Percentiles rank a stretch among this genome's conserved stretches.
These are phyloP conservation scores for Besnoitia besnoiti DNA, from an alignment of 169 alveolate genomes.

Conservation along the genomic window DNA sequence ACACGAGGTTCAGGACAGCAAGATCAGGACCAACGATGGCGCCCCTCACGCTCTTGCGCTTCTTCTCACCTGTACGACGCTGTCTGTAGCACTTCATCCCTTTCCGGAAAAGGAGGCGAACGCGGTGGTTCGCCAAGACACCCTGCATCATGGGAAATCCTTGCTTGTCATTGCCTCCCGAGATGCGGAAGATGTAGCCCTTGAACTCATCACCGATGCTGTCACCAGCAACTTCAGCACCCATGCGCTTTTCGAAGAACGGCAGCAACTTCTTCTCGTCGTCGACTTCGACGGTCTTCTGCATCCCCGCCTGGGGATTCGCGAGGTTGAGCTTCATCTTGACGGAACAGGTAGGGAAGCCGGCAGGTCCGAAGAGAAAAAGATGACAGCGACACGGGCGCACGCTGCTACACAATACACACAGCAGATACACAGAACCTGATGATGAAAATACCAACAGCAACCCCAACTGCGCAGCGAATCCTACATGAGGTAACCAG, in stretches of 20 bases:
- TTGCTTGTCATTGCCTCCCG: constrained; percentile 99
- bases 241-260: constrained; percentile 97
- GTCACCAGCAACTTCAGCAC: constrained; percentile 98
- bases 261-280: constrained; percentile 97
- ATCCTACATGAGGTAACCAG: too few relatives aligned
- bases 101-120: constrained; percentile 84
- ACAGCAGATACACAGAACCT: too few relatives aligned
- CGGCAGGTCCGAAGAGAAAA: constrained; percentile 26
- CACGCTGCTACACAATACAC: background rate
- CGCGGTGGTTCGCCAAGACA: constrained; percentile 90
- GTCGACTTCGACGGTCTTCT: constrained; percentile 97
- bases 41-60: constrained; percentile 99
- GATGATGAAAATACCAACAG: too few relatives aligned
- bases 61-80: constrained; percentile 97
- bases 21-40: constrained; percentile 99
- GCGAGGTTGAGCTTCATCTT: constrained; percentile 72
- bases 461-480: too few relatives aligned
- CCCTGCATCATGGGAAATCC: constrained; percentile 99
- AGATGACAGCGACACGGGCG: background rate
- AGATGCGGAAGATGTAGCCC: constrained; percentile 95
- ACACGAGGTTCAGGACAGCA: constrained; percentile 94
- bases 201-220: constrained; percentile 97
- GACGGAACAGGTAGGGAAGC: background rate
- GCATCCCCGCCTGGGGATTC: constrained; percentile 81
- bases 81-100: constrained; percentile 95